Base-by-base conservation (phyloP, 2,329 filamentous ascomycete species). In the Colletotrichum lindemuthianum region DNA sequence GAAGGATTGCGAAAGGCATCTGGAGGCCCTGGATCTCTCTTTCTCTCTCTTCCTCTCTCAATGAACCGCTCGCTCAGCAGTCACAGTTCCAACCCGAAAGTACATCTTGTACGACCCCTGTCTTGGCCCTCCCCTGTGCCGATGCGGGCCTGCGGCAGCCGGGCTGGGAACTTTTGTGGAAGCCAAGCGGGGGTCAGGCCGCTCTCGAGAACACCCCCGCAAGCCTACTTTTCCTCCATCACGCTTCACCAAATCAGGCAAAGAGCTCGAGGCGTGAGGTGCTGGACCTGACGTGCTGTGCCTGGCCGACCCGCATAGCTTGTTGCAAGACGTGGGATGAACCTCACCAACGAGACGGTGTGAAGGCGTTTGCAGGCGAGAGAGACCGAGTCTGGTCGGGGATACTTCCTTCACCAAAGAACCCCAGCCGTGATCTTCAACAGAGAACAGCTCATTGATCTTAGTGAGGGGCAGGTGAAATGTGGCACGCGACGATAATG, bases 141-240 rank as follows among this genome's bases (percentile, higher is more conserved):
- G 61, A 65, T 65, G 61, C 61, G 57, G 61, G 61, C 51, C 61
- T 65, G 57, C 61, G 61, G 58, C 61, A 65, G 60, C 56, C 56
- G 60, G 33, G 50, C 50, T 65, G 61, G 61, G 61, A 65, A 65
- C 61, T 65, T 65, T 65, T 65, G 61, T 61, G 61, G 61, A 61
- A 65, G 57, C 45, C 58, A 65, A 61, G 61, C 61, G 57, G 51
- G 61, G 61, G 58, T 59, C 43, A 49, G 50, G 50, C 51, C 60
- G 44, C 60, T 39, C 44, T 59, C 39, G 57, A 64, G 60, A 44
- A 41, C 51, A 52, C 43, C 44, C 51, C 60, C 61, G 57, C 61
- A 60, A 49, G 51, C 15, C 50, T 48, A 40, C 44, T 32, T 16
- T 34, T 53, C 16, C 33, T 48, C 57, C 54, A 24, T 24, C 24